Evolutionary conservation across 331 rosid species (phyloP), one percentile per base, ranked within the genome.

Genomic region (Pyrus hybrid): DNA sequence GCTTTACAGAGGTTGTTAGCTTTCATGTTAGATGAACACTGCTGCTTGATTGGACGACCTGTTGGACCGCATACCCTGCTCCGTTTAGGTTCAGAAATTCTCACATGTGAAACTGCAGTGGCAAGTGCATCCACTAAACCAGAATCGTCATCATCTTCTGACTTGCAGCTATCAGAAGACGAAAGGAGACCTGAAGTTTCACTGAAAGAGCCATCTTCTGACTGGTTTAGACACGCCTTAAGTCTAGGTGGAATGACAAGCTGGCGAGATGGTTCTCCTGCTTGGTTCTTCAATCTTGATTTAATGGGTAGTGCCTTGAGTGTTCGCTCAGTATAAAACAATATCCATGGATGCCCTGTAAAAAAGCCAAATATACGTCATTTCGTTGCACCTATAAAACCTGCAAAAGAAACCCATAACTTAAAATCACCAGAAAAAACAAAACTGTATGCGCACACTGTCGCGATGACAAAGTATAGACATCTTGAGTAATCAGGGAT

Each of bases 261-360:
- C 75, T 69, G 93, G 47, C 74, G 83, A 80, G 80, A 75, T 41
- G 87, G 33, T n/a, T 77, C 82, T 61, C 90, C 87, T 6, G 43
- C 61, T 79, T 81, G 91, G 78, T 89, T 82, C 85, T 87, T 91
- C 53, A 51, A 76, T 68, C 79, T 91, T 60, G 81, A 69, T 80
- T 84, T 92, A 70, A 88, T 29, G 43, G 99, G 91, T 13, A 95
- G 86, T 74, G 83, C 72, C 61, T 80, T 81, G 23, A 87, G 75
- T 8, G 96, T 78, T 9, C 89, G 86, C 22, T 85, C 94, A 6
- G 99, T 95, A 79, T 95, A 91, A 83, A 95, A 95, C 78, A 89
- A 74, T 70, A 95, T 76, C 99, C 99, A 95, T n/a, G 99, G 97
- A 82, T 95, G 97, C 83, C 94, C 99, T 95, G 97, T 82, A 81